Evolutionary conservation across 768 basidiomycete species (phyloP).

Genomic region (Baorangia bicolor): DNA sequence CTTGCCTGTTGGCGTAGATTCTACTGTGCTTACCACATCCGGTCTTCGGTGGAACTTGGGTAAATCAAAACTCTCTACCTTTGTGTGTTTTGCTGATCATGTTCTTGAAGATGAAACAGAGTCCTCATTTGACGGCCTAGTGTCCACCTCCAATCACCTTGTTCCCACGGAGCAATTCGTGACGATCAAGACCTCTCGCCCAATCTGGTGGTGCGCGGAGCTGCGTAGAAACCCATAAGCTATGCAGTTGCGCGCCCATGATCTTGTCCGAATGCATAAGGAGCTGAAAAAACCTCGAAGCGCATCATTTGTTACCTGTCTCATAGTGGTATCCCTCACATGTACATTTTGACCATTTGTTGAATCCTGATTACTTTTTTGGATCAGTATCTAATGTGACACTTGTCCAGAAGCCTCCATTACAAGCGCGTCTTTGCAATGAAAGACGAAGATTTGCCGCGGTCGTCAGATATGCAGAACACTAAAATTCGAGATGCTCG

Average conservation of each 20-base stretch:
- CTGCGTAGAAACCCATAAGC: conserved; percentile 32
- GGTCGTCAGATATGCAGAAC: too few relatives aligned
- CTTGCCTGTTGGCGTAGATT: conserved; percentile 85
- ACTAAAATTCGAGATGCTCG: not conserved
- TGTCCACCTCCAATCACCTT: conserved; percentile 95
- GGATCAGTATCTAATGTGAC: too few relatives aligned
- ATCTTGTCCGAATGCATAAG: not conserved
- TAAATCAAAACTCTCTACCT: conserved; percentile 33
- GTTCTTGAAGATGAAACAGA: conserved; percentile 46
- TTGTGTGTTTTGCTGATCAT: not conserved
- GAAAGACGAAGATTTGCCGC: too few relatives aligned
- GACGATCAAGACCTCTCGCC: conserved; percentile 71
- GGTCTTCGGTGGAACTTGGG: conserved; percentile 92
- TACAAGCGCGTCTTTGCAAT: not conserved
- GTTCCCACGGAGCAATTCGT: conserved; percentile 63
- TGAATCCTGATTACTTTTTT: not conserved
- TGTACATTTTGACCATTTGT: not conserved
- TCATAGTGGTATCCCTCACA: too few relatives aligned
- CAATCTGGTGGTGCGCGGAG: conserved; percentile 92
- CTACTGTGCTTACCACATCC: conserved; percentile 72
- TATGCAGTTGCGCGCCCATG: not conserved
- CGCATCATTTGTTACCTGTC: not conserved
- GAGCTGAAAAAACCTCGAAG: not conserved
- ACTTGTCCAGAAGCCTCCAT: too few relatives aligned
- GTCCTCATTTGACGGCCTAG: conserved; percentile 80